phyloP scores from a whole-genome alignment of 2,329 filamentous ascomycete species.

The Claviceps arundinis region DNA sequence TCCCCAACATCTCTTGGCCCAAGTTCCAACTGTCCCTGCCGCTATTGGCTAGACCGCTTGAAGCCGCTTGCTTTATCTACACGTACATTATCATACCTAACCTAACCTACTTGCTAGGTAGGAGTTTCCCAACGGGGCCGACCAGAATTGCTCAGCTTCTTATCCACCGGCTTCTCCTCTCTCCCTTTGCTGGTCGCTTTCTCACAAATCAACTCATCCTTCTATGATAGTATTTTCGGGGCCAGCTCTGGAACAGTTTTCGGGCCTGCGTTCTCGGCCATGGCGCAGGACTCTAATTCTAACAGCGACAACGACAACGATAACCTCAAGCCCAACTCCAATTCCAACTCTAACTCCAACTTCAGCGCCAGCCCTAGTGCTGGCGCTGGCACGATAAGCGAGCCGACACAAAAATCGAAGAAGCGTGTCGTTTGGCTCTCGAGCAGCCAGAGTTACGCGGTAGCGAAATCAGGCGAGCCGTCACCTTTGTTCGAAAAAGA shows the following conservation, averaged over 20 bases:
- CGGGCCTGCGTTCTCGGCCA: slow-evolving; percentile 10
- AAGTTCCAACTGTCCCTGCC: neutral
- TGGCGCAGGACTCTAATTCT: slow-evolving; percentile 11
- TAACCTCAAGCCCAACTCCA: slow-evolving; percentile 13
- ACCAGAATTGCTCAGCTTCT: neutral
- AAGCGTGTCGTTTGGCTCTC: slow-evolving; percentile 27
- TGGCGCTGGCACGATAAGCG: slow-evolving; percentile 11
- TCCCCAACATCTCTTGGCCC: neutral
- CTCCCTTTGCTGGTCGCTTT: neutral
- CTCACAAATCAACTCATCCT: slow-evolving; percentile 1
- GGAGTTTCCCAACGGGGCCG: neutral
- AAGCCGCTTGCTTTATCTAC: neutral
- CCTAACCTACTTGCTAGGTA: no score
- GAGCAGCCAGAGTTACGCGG: slow-evolving; percentile 12
- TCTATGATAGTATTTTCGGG: slow-evolving; percentile 2
- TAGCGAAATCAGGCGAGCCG: slow-evolving; percentile 7
- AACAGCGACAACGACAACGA: slow-evolving; percentile 9
- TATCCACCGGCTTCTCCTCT: neutral
- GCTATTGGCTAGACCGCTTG: neutral
- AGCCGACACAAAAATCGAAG: slow-evolving; percentile 23
- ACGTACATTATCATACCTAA: no score
- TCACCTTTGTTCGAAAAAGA: slow-evolving; percentile 4
- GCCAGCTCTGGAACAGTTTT: slow-evolving; percentile 13
- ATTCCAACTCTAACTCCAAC: slow-evolving; percentile 14
- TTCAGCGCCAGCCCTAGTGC: slow-evolving; percentile 12